Conservation (phyloP, 352 stramenopile species). For the Globisporangium cylindrosporum region DNA sequence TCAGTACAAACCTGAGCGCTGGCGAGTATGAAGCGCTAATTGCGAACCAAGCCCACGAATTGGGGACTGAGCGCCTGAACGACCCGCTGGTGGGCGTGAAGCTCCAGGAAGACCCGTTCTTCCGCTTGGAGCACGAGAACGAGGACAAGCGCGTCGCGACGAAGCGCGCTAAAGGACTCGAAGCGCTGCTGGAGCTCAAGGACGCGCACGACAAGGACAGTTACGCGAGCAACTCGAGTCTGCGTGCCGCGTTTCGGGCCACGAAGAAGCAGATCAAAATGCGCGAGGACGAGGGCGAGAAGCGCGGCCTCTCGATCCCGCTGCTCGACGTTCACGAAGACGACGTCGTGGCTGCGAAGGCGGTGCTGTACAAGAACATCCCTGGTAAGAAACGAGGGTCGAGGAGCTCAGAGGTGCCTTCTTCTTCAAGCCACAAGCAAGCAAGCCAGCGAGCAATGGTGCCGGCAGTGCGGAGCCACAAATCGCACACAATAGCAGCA, state of each 20-base stretch:
- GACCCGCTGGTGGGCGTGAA: conserved; percentile 38
- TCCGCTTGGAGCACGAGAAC: conserved; percentile 73
- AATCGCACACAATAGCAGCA: background rate
- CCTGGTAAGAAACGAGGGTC: conserved; percentile 25
- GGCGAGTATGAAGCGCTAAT: conserved; percentile 14
- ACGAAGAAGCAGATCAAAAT: conserved; percentile 53
- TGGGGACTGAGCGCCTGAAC: conserved; percentile 54
- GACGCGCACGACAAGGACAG: conserved; percentile 69
- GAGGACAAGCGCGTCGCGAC: conserved; percentile 53
- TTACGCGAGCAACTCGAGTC: conserved; percentile 56
- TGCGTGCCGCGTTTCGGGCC: conserved; percentile 51
- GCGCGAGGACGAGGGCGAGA: conserved; percentile 35
- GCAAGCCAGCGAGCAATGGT: too few relatives aligned
- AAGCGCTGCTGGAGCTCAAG: conserved; percentile 54
- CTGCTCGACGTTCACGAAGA: conserved; percentile 53
- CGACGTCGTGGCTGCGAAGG: conserved; percentile 58
- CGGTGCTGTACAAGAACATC: conserved; percentile 54
- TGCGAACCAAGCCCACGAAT: background rate
- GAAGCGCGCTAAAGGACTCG: conserved; percentile 42
- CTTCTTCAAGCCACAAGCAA: too few relatives aligned
- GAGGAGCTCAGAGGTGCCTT: background rate
- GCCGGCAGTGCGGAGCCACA: too few relatives aligned
- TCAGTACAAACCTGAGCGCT: too few relatives aligned
- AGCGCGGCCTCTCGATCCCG: conserved; percentile 54
- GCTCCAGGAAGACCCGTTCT: conserved; percentile 67